Conservation (phyloP, 2,329 filamentous ascomycete genomes). For the Xenosphaeropsis pyriputrescens region DNA sequence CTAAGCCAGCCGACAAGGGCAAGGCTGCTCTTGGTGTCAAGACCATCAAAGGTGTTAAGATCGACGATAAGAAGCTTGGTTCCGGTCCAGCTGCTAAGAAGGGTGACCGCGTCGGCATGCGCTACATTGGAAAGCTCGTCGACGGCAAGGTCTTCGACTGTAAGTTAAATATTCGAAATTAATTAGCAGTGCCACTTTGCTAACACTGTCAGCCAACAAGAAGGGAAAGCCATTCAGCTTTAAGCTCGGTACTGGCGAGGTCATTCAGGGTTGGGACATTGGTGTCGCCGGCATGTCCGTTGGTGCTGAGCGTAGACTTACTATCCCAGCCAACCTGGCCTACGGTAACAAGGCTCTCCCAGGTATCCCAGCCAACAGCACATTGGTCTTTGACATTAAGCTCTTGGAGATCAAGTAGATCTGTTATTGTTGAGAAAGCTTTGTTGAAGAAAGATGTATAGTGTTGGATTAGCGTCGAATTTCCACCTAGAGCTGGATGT, state of each 20-base stretch:
- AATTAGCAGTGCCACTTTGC: too few species aligned
- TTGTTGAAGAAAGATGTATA: not conserved
- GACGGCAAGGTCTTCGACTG: conserved; percentile 93
- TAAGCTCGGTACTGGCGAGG: conserved; percentile 86
- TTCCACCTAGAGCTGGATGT: too few species aligned
- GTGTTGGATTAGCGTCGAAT: too few species aligned
- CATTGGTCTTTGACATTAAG: conserved; percentile 84
- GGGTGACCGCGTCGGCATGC: conserved; percentile 81
- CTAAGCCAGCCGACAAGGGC: conserved; percentile 34
- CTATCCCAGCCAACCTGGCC: conserved; percentile 72
- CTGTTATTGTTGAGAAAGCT: too few species aligned
- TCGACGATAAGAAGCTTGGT: conserved; percentile 92
- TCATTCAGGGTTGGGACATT: conserved; percentile 98
- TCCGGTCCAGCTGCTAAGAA: conserved; percentile 75
- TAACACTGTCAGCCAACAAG: conserved; percentile 62
- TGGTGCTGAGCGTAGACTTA: conserved; percentile 85
- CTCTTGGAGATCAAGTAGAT: conserved; percentile 67
- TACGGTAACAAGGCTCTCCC: conserved; percentile 77
- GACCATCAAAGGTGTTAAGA: conserved; percentile 73
- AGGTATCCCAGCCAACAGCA: conserved; percentile 84
- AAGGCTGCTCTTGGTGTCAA: conserved; percentile 53
- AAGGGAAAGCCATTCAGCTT: conserved; percentile 96
- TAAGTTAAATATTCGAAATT: conserved; percentile 29
- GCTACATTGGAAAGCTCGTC: conserved; percentile 94
- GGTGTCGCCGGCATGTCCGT: conserved; percentile 85